phyloP scores from a whole-genome alignment of 2,329 filamentous ascomycete species.

The Gnomoniopsis sp. region DNA sequence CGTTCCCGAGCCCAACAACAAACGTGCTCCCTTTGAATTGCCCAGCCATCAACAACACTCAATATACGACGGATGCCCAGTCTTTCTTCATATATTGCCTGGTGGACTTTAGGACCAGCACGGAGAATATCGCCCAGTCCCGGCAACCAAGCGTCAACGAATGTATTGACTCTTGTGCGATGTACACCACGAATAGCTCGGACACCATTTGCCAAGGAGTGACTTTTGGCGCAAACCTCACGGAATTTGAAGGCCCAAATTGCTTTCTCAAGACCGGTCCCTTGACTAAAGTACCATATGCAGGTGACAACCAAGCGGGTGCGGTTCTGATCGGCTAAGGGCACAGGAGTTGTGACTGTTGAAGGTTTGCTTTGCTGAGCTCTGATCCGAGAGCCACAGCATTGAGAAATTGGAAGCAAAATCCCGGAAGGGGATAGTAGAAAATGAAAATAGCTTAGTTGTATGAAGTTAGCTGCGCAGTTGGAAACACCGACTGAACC shows the following conservation, averaged over 20 bases:
- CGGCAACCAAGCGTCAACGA: neutral
- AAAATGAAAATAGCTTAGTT: too few species aligned
- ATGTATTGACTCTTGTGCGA: neutral
- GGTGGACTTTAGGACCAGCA: neutral
- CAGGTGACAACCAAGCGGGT: slow-evolving; percentile 1
- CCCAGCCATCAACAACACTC: slow-evolving; percentile 4
- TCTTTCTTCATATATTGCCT: slow-evolving; percentile 1
- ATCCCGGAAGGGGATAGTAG: too few species aligned
- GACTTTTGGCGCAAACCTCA: slow-evolving; percentile 6
- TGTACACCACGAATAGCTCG: neutral
- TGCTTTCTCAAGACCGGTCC: slow-evolving; percentile 5
- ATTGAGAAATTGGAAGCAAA: too few species aligned
- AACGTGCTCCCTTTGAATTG: slow-evolving; percentile 1
- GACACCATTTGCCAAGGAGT: neutral
- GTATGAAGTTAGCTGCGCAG: too few species aligned
- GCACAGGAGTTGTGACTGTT: too few species aligned
- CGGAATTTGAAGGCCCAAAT: neutral
- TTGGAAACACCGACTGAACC: too few species aligned
- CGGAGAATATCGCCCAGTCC: slow-evolving; percentile 1
- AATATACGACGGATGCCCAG: neutral
- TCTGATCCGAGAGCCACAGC: too few species aligned
- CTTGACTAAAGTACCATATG: neutral
- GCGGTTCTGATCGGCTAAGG: neutral
- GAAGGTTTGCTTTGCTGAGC: too few species aligned
- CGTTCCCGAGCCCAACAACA: slow-evolving; percentile 2